Conservation (phyloP, 768 basidiomycete genomes). For the Boletus vinaceobasis region DNA sequence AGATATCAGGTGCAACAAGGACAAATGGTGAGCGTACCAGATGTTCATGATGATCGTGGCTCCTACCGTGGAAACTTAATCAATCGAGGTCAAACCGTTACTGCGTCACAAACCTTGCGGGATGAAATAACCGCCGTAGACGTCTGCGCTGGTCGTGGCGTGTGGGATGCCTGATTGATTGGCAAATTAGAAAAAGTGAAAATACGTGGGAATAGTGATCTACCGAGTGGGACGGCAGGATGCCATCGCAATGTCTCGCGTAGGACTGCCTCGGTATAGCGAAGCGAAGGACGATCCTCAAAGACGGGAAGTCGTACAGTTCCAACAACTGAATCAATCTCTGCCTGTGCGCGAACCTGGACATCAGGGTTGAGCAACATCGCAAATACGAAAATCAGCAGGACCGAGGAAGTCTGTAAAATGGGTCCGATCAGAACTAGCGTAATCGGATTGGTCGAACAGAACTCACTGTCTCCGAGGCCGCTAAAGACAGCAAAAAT, state of each 20-base stretch:
- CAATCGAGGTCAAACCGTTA: background rate
- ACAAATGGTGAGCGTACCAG: slow-evolving; percentile 10
- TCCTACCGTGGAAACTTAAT: slow-evolving; percentile 10
- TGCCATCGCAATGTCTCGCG: slow-evolving; percentile 37
- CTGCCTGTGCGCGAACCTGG: slow-evolving; percentile 38
- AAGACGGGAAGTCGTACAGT: slow-evolving; percentile 30
- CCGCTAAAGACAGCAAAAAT: slow-evolving; percentile 15
- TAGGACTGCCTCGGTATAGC: slow-evolving; percentile 26
- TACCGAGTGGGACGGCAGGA: slow-evolving; percentile 34
- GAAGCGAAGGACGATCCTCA: slow-evolving; percentile 27
- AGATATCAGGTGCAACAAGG: background rate
- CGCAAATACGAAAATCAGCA: slow-evolving; percentile 32
- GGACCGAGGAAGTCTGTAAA: slow-evolving; percentile 30
- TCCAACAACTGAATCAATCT: slow-evolving; percentile 34
- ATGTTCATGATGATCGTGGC: slow-evolving; percentile 30
- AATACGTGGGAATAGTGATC: background rate
- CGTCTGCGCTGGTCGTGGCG: slow-evolving; percentile 35
- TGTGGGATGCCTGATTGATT: slow-evolving; percentile 31
- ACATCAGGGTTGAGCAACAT: slow-evolving; percentile 37
- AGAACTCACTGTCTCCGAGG: slow-evolving; percentile 26
- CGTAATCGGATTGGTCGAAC: background rate
- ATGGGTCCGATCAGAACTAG: background rate
- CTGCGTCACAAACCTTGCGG: slow-evolving; percentile 42
- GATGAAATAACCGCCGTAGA: slow-evolving; percentile 50
- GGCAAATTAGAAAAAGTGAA: background rate